Evolutionary conservation across 2,329 filamentous ascomycete genomes (phyloP).

Genomic region (Pseudonectria foliicola): DNA sequence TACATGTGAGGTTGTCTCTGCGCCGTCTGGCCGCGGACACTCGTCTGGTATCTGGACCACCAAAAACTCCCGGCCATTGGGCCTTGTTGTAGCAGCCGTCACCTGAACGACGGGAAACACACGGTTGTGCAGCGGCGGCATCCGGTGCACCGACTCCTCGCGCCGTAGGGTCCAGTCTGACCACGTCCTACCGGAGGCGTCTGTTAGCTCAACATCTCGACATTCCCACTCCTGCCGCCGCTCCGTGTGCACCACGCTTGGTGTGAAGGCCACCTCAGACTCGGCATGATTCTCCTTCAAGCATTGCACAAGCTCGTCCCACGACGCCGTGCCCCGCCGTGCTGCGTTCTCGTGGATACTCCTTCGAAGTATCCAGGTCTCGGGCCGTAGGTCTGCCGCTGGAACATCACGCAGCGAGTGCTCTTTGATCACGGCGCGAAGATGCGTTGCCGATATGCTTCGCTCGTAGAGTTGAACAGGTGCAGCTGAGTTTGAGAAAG

Average conservation of each 20-base stretch:
- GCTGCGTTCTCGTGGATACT: constrained; percentile 52
- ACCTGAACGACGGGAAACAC: constrained; percentile 62
- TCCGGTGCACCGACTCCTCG: constrained; percentile 59
- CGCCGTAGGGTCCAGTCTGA: constrained; percentile 41
- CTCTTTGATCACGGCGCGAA: constrained; percentile 31
- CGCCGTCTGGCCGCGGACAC: constrained; percentile 32
- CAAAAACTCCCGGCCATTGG: constrained; percentile 38
- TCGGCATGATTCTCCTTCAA: constrained; percentile 46
- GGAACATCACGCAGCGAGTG: constrained; percentile 22
- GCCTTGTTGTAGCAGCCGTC: constrained; percentile 36
- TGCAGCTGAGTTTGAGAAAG: constrained; percentile 40
- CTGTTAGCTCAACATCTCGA: constrained; percentile 28
- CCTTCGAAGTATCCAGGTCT: constrained; percentile 58
- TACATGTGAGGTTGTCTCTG: constrained; percentile 35
- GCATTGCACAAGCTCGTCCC: constrained; percentile 54
- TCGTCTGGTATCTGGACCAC: constrained; percentile 46
- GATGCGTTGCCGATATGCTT: constrained; percentile 36
- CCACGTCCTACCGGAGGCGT: constrained; percentile 36
- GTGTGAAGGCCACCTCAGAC: constrained; percentile 34
- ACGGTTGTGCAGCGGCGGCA: constrained; percentile 56
- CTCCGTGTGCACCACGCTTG: constrained; percentile 28
- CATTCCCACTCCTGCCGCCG: constrained; percentile 40
- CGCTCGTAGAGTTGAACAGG: constrained; percentile 48
- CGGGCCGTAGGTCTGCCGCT: constrained; percentile 23
- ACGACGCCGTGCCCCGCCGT: constrained; percentile 47